Conservation (phyloP, 495 filamentous ascomycete genomes). For the Trichoderma orchidacearum region DNA sequence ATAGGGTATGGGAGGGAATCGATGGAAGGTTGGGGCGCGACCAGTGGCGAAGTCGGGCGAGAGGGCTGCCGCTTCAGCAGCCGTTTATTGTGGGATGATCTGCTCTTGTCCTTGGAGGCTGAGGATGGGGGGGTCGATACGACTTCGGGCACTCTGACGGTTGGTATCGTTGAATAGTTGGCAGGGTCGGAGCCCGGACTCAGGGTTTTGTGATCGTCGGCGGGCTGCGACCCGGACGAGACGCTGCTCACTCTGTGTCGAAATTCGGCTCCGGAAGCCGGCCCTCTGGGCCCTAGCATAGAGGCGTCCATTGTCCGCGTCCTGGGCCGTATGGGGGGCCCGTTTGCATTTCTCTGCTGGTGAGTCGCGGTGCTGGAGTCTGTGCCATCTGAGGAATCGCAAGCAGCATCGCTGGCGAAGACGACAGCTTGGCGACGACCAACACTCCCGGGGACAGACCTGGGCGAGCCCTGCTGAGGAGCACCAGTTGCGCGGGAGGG, state of each 20-base stretch:
- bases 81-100: conserved; percentile 23
- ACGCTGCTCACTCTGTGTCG: conserved; percentile 35
- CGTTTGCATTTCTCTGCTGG: not conserved
- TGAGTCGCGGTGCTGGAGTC: conserved; percentile 13
- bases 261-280: conserved; percentile 12
- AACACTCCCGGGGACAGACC: conserved; percentile 23
- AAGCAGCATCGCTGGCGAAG: conserved; percentile 31
- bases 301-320: conserved; percentile 40
- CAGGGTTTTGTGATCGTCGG: conserved; percentile 25
- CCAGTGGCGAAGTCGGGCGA: conserved; percentile 32
- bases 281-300: conserved; percentile 25
- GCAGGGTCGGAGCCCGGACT: conserved; percentile 23
- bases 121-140: conserved; percentile 18
- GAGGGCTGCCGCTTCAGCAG: conserved; percentile 34
- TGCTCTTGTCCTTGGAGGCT: conserved; percentile 25
- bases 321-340: conserved; percentile 23
- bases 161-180: conserved; percentile 16
- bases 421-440: conserved; percentile 35
- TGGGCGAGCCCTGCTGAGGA: conserved; percentile 28
- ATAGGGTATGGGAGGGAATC: conserved; percentile 42
- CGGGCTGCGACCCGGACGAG: conserved; percentile 26
- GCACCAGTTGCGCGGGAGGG: conserved; percentile 15
- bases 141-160: conserved; percentile 21
- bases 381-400: conserved; percentile 19
- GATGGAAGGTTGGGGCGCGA: conserved; percentile 31